Base-by-base conservation (phyloP, 768 basidiomycete genomes). In the Scleroderma citrinum region DNA sequence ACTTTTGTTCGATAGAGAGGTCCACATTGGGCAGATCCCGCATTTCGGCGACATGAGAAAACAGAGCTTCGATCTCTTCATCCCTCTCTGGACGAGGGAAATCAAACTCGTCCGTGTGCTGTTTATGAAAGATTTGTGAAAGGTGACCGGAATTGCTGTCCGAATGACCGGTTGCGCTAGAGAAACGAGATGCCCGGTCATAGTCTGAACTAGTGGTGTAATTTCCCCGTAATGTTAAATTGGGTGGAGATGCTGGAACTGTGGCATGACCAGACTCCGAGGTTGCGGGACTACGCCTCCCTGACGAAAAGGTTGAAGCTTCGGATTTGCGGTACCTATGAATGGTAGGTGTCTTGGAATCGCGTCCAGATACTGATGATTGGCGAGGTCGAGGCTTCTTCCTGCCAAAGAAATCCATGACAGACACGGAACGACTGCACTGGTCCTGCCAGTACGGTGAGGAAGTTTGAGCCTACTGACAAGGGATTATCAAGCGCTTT, bases 1-100 rank as follows among this genome's bases (percentile, higher is more conserved):
- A 99, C 69, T 97, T 97, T 65, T 91, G 89, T 26, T 91, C 86
- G 20, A 88, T 76, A 14, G 79, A 58, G 49, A 90, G 70, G 51
- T 80, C 77, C 23, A 85, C 67, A 21, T 81, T 79, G 11, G 68
- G 76, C 21, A 90, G 64, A 56, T 80, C 86, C 37, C 91, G 80
- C 23, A 78, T 82, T 36, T 78, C 77, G 58, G 81, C 79, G 47
- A 96, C 79, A 47, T 82, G 79, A 54, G 88, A 79, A 63, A 96
- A 97, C 43, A 93, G 70, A 5, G 67, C 71, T 62, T 94, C 85
- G 21, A 98, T 84, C 47, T 92, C 85, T 39, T 80, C 77, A 50
- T 89, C 83, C 21, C 74, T 78, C 8, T 80, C 75, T 3, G 95
- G 95, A 12, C 88, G 78, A 7, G 85, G 81, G 50, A 92, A 90